Conservation (phyloP, 805 yeast genomes). For the Blastobotrys mokoenaii region DNA sequence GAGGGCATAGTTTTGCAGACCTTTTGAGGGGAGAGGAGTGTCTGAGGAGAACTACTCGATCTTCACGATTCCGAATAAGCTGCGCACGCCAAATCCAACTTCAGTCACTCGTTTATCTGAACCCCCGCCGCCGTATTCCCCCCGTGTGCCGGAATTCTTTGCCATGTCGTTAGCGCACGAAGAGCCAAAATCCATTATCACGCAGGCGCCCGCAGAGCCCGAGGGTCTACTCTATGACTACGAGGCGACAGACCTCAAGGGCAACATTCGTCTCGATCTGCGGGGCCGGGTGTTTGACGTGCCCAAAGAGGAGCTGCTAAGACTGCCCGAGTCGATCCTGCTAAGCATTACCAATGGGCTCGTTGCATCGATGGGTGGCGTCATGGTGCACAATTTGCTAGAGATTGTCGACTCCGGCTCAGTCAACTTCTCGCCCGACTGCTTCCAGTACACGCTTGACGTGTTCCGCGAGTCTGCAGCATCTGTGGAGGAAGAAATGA, state of each 20-base stretch:
- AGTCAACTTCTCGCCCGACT: conserved; percentile 79
- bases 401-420: conserved; percentile 60
- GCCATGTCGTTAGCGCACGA: conserved; percentile 17
- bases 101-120: conserved; percentile 3
- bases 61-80: not conserved
- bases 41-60: not conserved
- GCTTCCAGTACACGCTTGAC: conserved; percentile 75
- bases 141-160: conserved; percentile 15
- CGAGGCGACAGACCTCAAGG: conserved; percentile 29
- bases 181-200: conserved; percentile 38
- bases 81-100: not conserved
- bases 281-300: conserved; percentile 69
- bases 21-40: too few species aligned
- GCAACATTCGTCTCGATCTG: conserved; percentile 64
- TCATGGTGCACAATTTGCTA: conserved; percentile 67
- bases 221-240: conserved; percentile 2
- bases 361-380: conserved; percentile 67
- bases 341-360: conserved; percentile 88
- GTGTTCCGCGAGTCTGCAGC: conserved; percentile 62
- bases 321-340: conserved; percentile 82
- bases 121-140: conserved; percentile 21
- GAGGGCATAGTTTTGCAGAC: too few species aligned
- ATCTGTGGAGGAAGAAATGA: conserved; percentile 33
- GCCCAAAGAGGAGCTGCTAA: conserved; percentile 82
- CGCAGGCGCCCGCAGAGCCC: conserved; percentile 51